Base-by-base conservation (phyloP, 805 yeast genomes). In the Metschnikowia rubicola region DNA sequence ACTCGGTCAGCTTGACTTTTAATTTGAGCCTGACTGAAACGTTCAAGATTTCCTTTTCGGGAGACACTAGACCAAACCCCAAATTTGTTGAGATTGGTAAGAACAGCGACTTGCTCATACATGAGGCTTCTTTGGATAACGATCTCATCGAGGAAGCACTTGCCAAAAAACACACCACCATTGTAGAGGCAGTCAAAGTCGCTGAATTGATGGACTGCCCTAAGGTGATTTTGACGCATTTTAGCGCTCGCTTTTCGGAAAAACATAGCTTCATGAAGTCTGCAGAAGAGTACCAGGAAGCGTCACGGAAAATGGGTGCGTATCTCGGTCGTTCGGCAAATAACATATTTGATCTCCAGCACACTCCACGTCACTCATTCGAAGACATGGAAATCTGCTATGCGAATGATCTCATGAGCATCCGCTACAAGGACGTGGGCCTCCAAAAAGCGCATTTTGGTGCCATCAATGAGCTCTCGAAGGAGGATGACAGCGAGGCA, bases 51-150 rank as follows among this genome's bases (percentile, higher is more conserved):
- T 84, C 97, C 0, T 94, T 88, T 62, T 89, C 97, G 2, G 99
- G 99, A 10, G 99, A 94, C 62, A 88, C 98, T 0, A 79, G 97
- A 57, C 99, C 99, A 0, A 83, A 81, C 53, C 59, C 68, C 3
- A 67, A 63, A 41, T 90, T 90, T 65, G 79, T 85, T 0, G 73
- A 68, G 2, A 77, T 88, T 44, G 98, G 97, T 1, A 50, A 60
- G 17, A 63, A 71, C 10, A 79, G 88, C 28, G 92, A 89, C 60
- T 63, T 94, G 41, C 73, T 94, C 48, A 83, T 94, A 41, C 99
- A 94, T 64, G 99, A 94, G 64, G 91, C 97, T 0, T 88, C 99
- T 0, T 77, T 94, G 51, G 97, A 88, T 47, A 88, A 89, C 63
- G 87, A 78, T 30, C 71, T 89, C 39, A 68, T 74, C 7, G 82